Percentiles rank a stretch among this genome's conserved stretches.
Conservation (phyloP, 495 filamentous ascomycete species). For the Penicillium salamii region DNA sequence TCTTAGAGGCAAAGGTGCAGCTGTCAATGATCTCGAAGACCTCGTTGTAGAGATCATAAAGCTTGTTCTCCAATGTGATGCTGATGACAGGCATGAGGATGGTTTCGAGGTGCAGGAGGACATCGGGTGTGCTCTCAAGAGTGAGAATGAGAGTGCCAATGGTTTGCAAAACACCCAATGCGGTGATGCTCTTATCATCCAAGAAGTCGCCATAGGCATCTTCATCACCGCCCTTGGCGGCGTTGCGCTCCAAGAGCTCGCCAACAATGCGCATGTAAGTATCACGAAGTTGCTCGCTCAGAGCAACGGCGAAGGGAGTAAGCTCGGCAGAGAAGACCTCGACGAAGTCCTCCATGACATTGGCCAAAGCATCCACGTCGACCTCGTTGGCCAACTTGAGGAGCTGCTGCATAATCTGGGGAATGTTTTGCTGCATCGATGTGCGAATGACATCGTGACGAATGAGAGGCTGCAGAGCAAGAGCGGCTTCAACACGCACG, state of each 20-base stretch:
- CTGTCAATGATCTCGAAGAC: slow-evolving; percentile 98
- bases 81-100: slow-evolving; percentile 95
- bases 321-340: slow-evolving; percentile 95
- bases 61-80: slow-evolving; percentile 94
- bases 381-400: slow-evolving; percentile 95
- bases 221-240: slow-evolving; percentile 65
- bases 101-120: slow-evolving; percentile 88
- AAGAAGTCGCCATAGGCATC: slow-evolving; percentile 83
- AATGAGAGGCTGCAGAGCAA: slow-evolving; percentile 92
- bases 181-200: slow-evolving; percentile 98
- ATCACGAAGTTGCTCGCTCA: slow-evolving; percentile 94
- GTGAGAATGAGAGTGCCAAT: slow-evolving; percentile 97
- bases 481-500: slow-evolving; percentile 89
- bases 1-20: slow-evolving; percentile 97
- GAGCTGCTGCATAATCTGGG: slow-evolving; percentile 99
- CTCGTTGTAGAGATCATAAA: slow-evolving; percentile 96
- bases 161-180: slow-evolving; percentile 92
- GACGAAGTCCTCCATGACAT: slow-evolving; percentile 99
- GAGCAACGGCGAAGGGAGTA: slow-evolving; percentile 95
- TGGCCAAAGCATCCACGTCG: slow-evolving; percentile 90
- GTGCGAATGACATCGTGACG: slow-evolving; percentile 89
- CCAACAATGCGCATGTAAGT: slow-evolving; percentile 93
- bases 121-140: slow-evolving; percentile 92
- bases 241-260: slow-evolving; percentile 82
- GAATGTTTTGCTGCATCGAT: slow-evolving; percentile 96